Conservation (phyloP, 2,329 filamentous ascomycete genomes). For the Helotiales sp. region DNA sequence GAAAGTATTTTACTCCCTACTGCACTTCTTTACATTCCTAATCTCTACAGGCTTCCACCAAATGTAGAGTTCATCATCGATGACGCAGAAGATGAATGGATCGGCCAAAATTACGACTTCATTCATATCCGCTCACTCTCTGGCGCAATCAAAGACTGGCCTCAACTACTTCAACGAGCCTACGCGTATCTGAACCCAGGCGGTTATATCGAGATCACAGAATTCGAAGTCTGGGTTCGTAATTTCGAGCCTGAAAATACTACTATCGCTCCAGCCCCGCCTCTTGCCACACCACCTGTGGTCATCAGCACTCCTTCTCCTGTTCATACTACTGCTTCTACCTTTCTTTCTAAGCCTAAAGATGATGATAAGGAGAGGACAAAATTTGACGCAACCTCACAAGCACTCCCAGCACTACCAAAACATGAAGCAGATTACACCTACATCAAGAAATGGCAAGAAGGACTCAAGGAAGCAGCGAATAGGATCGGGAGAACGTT, state of each 20-base stretch:
- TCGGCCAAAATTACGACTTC: constrained; percentile 31
- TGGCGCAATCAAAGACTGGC: constrained; percentile 37
- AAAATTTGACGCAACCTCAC: neutral
- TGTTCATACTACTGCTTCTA: neutral
- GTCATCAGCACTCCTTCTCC: neutral
- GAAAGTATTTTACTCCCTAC: constrained; percentile 6
- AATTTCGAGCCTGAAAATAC: constrained; percentile 9
- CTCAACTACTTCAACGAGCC: constrained; percentile 21
- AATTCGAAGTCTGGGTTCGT: constrained; percentile 26
- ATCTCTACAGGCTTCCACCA: constrained; percentile 23
- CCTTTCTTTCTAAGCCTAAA: neutral
- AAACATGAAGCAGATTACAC: neutral
- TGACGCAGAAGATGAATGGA: constrained; percentile 34
- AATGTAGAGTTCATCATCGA: constrained; percentile 36
- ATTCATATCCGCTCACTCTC: constrained; percentile 41
- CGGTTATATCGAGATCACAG: constrained; percentile 28
- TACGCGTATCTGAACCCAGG: constrained; percentile 26
- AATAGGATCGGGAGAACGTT: constrained; percentile 36
- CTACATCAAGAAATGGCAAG: constrained; percentile 22
- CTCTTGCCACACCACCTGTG: neutral
- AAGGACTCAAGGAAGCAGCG: constrained; percentile 29
- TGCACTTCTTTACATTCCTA: neutral
- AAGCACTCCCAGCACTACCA: neutral
- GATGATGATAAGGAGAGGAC: neutral
- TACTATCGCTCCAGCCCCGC: neutral